Base-by-base conservation (phyloP, 768 basidiomycete species). In the Mycena belliarum region DNA sequence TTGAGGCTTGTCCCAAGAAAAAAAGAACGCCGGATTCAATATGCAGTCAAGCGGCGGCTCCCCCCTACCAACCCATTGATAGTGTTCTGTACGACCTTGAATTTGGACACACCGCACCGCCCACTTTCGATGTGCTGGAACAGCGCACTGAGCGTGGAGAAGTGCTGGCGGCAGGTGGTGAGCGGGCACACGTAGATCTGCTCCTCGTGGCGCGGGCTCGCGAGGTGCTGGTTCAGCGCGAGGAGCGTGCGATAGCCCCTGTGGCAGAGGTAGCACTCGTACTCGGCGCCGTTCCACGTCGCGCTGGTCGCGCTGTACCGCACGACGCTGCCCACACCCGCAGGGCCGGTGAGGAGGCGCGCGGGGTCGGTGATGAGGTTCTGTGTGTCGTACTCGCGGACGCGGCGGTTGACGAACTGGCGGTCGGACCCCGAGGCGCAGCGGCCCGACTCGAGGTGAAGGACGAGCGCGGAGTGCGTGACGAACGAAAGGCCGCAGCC, bases 231-330 rank as follows among this genome's bases (percentile, higher is more conserved):
- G 64, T 90, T 87, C 48, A 90, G 76, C 8, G 69, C 72, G 0
- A 16, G 12, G 14, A 88, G 76, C 0, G 72, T 64, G 48, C 63
- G 26, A 63, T 78, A 85, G 14, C 48, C 61, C 21, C 50, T 55
- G 66, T 83, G 77, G 67, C 88, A 89, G 24, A 90, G 69, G 65
- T 82, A 82, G 69, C 88, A 90, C 69, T 90, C 86, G 67, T 76
- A 90, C 6, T 61, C 72, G 6, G 0, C 6, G 0, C 78, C 80
- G 56, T 84, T 84, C 75, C 76, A 83, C 1, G 81, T 66, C 11
- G 63, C 59, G 16, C 38, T 35, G 23, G 68, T 73, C 12, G 79
- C 77, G 24, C 62, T 68, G 64, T 73, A 57, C 18, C 16, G 35
- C 42, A 75, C 29, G 20, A 61, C 26, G 40, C 67, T 54, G 52